Evolutionary conservation across 306 rosid species (phyloP).

Genomic region (Fragaria vesca): DNA sequence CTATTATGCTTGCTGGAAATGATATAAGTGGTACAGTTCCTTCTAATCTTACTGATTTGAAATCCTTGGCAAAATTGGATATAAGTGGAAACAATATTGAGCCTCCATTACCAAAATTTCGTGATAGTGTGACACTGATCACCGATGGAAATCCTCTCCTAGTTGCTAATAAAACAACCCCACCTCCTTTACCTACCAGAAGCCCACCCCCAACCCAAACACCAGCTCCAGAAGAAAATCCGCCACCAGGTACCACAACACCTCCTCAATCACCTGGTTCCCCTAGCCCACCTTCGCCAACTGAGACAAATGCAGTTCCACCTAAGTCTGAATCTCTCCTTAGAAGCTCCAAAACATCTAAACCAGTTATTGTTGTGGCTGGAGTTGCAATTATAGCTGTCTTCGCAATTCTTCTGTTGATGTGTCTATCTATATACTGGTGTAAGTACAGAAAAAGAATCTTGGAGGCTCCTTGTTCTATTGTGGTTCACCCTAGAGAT

Average conservation of each 20-base stretch:
- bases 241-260: constrained; percentile 21
- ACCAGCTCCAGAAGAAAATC: constrained; percentile 28
- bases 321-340: constrained; percentile 29
- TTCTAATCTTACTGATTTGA: constrained; percentile 39
- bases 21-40: constrained; percentile 56
- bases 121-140: constrained; percentile 39
- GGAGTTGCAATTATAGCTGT: constrained; percentile 31
- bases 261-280: constrained; percentile 24
- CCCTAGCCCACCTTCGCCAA: constrained; percentile 20
- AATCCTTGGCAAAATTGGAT: constrained; percentile 61
- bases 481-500: constrained; percentile 67
- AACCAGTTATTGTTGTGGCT: constrained; percentile 27
- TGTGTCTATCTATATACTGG: constrained; percentile 39
- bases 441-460: constrained; percentile 38
- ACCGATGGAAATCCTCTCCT: constrained; percentile 54
- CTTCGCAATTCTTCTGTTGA: constrained; percentile 24
- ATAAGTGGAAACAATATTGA: constrained; percentile 55
- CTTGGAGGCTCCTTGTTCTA: constrained; percentile 42
- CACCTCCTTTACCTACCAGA: constrained; percentile 23
- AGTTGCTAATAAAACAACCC: constrained; percentile 30
- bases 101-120: constrained; percentile 66
- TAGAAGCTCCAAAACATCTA: constrained; percentile 26
- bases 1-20: constrained; percentile 58
- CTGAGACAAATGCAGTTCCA: constrained; percentile 24
- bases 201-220: constrained; percentile 37